Conservation (phyloP, 306 rosid species). For the Astragalus glycyphyllos region DNA sequence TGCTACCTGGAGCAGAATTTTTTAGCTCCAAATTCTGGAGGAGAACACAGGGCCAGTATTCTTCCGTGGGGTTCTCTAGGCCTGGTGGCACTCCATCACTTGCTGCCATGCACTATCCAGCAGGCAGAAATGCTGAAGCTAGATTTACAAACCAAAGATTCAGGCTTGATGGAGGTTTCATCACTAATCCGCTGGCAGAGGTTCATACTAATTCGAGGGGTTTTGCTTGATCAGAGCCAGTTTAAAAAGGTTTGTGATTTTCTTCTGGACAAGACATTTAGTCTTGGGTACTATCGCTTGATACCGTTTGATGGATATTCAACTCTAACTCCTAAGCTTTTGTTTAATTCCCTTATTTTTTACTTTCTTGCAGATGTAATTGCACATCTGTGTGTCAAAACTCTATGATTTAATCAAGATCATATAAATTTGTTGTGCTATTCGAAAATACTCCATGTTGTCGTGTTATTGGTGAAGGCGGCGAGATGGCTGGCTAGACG, state of each 20-base stretch:
- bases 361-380: conserved; percentile 42
- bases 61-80: conserved; percentile 58
- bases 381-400: conserved; percentile 12
- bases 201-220: conserved; percentile 56
- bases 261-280: conserved; percentile 3
- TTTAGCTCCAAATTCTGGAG: conserved; percentile 87
- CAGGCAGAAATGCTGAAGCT: conserved; percentile 52
- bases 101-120: conserved; percentile 51
- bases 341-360: neutral
- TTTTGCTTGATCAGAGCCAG: conserved; percentile 42
- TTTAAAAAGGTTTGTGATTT: conserved; percentile 47
- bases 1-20: conserved; percentile 81
- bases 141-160: conserved; percentile 54
- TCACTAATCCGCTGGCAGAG: conserved; percentile 88
- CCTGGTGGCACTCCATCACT: conserved; percentile 53
- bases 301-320: conserved; percentile 15
- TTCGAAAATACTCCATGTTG: conserved; percentile 20
- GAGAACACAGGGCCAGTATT: conserved; percentile 64
- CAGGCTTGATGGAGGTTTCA: conserved; percentile 71
- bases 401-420: conserved; percentile 15
- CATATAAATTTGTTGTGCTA: conserved; percentile 33
- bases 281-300: neutral
- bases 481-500: conserved; percentile 34
- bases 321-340: conserved; percentile 22
- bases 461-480: conserved; percentile 31